These are phyloP conservation scores for Sisymbrium altissimum DNA, from an alignment of 345 rosid genomes.

Conservation along the genomic window DNA sequence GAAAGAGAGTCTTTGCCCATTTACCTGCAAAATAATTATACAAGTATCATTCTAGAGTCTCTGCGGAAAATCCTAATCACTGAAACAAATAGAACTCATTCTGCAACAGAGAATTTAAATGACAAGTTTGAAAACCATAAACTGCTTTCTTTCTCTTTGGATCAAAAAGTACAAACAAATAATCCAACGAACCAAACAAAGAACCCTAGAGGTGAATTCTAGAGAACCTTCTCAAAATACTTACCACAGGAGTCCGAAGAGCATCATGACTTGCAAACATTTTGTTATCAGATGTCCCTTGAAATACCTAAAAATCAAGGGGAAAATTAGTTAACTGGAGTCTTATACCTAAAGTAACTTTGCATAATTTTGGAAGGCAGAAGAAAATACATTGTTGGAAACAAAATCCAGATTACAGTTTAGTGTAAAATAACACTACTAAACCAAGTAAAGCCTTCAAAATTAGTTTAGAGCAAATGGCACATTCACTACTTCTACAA, in stretches of 20 bases:
- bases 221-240: neutral
- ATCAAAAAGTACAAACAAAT: constrained; percentile 1
- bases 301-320: constrained; percentile 21
- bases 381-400: neutral
- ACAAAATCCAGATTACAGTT: neutral
- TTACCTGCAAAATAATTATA: constrained; percentile 39
- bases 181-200: neutral
- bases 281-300: constrained; percentile 45
- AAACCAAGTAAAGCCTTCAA: neutral
- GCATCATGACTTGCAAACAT: constrained; percentile 3
- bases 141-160: neutral
- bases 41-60: neutral
- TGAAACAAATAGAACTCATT: constrained; percentile 5
- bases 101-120: neutral
- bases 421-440: neutral
- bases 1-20: constrained; percentile 73
- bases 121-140: neutral
- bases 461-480: no score
- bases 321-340: neutral
- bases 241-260: constrained; percentile 79
- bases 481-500: neutral
- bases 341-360: no score
- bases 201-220: neutral
- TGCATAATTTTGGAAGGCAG: neutral
- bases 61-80: neutral